These are phyloP conservation scores for Fusarium xylarioides DNA, from an alignment of 2,329 filamentous ascomycete species.

Conservation along the genomic window DNA sequence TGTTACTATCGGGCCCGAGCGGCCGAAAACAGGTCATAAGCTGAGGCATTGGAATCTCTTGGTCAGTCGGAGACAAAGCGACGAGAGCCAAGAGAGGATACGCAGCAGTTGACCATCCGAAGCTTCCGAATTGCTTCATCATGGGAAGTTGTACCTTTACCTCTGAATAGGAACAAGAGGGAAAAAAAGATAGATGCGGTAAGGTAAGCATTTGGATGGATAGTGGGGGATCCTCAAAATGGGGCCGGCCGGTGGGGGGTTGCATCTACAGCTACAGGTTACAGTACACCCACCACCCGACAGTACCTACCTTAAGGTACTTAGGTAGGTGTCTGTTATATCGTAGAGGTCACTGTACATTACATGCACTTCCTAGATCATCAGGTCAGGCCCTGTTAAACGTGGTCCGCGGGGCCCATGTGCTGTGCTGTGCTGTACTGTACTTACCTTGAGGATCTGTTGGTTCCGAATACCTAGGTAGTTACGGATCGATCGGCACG, in stretches of 20 bases:
- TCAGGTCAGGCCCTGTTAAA: background rate
- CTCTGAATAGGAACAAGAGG: background rate
- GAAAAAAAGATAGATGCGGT: slow-evolving; percentile 8
- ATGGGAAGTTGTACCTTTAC: background rate
- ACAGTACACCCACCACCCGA: background rate
- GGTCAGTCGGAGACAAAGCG: slow-evolving; percentile 2
- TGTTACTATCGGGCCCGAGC: background rate
- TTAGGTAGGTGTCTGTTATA: background rate
- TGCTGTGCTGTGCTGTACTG: background rate
- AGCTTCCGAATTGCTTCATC: slow-evolving; percentile 44
- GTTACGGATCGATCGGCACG: slow-evolving; percentile 20
- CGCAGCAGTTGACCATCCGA: slow-evolving; percentile 26
- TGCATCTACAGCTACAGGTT: background rate
- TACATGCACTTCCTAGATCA: background rate
- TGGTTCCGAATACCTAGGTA: background rate
- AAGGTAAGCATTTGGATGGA: slow-evolving; percentile 23
- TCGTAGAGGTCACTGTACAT: background rate
- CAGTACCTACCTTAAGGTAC: too few relatives aligned
- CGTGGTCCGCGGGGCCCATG: background rate
- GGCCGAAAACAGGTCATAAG: background rate
- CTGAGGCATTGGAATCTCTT: background rate
- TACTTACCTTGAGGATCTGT: background rate
- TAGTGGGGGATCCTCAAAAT: slow-evolving; percentile 14
- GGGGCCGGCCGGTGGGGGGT: slow-evolving; percentile 26
- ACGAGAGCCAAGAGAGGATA: slow-evolving; percentile 7